Conservation (phyloP, 1,284 basidiomycete genomes). For the Calocybe gambosa region DNA sequence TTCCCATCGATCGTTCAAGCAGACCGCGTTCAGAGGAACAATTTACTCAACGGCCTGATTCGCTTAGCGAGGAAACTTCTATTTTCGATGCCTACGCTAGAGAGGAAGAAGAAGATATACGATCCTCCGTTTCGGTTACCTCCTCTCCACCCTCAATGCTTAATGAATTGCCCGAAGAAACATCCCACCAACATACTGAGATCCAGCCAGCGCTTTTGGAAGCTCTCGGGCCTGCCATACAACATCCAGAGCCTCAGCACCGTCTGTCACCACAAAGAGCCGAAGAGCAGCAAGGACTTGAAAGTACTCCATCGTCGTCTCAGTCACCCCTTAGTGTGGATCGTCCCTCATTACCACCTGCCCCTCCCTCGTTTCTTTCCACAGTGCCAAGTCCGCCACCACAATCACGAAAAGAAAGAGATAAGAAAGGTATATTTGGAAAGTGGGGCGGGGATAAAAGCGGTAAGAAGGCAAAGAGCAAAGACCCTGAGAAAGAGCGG, state of each 20-base stretch:
- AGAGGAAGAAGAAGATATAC: conserved; percentile 42
- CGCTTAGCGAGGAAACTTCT: conserved; percentile 70
- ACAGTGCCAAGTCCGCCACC: conserved; percentile 23
- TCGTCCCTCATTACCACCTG: conserved; percentile 19
- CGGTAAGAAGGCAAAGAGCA: conserved; percentile 48
- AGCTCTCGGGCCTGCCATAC: conserved; percentile 41
- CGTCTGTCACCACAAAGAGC: conserved; percentile 37
- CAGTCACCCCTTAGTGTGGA: conserved; percentile 21
- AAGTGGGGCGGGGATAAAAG: conserved; percentile 67
- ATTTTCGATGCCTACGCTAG: conserved; percentile 81
- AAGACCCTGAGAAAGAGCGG: conserved; percentile 44
- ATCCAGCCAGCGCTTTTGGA: conserved; percentile 30
- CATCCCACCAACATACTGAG: conserved; percentile 24
- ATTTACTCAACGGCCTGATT: conserved; percentile 45
- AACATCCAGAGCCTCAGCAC: conserved; percentile 50
- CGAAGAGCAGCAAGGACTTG: conserved; percentile 24
- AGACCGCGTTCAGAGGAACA: conserved; percentile 46
- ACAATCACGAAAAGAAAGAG: conserved; percentile 60
- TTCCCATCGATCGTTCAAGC: conserved; percentile 24
- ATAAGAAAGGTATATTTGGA: conserved; percentile 69
- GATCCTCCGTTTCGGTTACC: conserved; percentile 20
- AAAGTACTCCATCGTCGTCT: conserved; percentile 42
- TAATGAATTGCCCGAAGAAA: conserved; percentile 25
- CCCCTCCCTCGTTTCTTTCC: conserved; percentile 21
- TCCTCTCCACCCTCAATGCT: conserved; percentile 31